Evolutionary conservation across 192 early-diverging fungal genomes (phyloP).

Genomic region (Glomus cerebriforme): DNA sequence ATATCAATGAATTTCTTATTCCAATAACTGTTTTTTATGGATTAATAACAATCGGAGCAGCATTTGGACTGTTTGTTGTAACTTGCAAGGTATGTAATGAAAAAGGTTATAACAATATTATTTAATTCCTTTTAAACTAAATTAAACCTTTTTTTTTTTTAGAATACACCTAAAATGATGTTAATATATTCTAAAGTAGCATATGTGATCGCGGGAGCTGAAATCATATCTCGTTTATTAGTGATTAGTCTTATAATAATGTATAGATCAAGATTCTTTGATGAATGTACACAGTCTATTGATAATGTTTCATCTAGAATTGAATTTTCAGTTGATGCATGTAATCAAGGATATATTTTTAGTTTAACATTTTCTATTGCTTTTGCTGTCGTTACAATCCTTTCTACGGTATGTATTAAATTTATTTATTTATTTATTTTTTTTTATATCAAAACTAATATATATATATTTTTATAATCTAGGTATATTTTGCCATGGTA

Average conservation of each 20-base stretch:
- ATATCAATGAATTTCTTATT: background rate
- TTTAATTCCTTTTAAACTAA: too few relatives aligned
- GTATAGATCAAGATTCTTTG: background rate
- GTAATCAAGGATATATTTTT: background rate
- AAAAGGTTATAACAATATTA: background rate
- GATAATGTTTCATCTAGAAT: background rate
- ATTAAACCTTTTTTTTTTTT: background rate
- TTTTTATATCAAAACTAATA: background rate
- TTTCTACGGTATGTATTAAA: background rate
- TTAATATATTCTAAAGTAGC: background rate
- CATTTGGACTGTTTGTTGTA: background rate
- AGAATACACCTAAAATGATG: background rate
- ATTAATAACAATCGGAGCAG: background rate
- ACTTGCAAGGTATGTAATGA: background rate
- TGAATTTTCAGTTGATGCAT: background rate
- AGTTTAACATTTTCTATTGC: background rate
- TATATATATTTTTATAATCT: background rate
- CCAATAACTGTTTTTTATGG: background rate
- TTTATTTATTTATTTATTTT: background rate
- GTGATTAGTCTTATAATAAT: background rate
- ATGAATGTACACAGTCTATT: background rate
- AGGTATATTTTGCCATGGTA: background rate
- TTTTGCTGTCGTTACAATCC: background rate
- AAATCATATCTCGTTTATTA: background rate
- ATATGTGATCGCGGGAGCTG: background rate